Evolutionary conservation across 2,329 filamentous ascomycete species (phyloP), one percentile per base, ranked within the genome.

Genomic region (Diaporthe citri): DNA sequence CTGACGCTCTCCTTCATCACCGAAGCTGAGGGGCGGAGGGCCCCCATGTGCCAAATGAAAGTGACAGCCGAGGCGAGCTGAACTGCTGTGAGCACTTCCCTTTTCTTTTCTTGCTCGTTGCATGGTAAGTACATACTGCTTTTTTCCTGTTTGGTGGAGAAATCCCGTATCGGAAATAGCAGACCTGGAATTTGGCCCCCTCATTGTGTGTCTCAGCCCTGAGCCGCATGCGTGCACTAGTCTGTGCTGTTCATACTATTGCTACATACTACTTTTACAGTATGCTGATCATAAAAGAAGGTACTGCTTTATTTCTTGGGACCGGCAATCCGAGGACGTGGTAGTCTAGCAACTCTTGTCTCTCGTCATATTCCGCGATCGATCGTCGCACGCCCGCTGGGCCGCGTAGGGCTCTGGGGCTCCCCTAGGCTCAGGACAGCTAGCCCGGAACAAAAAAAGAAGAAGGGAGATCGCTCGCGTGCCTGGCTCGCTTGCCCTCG

Each of bases 1-100:
- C 43, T 51, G 56, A 51, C 57, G 46, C 56, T 41, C 22, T 60
- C 59, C 43, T 60, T 60, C 70, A 72, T 72, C 56, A 72, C 70
- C 70, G 52, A 41, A 55, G n/a, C 43, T 55, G 67, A 57, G 67
- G 39, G 28, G 28, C 9, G 25, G 15, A 39, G 25, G 25, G 1
- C 28, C 46, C 31, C 46, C 31, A 69, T 25, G 34, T 28, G 60
- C 28, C 22, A 52, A 55, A 7, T 52, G 31, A 39, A 51, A 67
- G 41, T 52, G 64, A 52, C 46, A 52, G 31, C 43, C 64, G 64
- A 55, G 31, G 46, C 64, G 48, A 55, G 64, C 46, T 69, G 64
- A 41, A 41, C 4, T 4, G 17, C 4, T 4, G 17, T 13, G n/a
- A 28, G 64, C 34, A 69, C 9, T 41, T 52, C 22, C 15, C 25